Evolutionary conservation across 768 basidiomycete genomes (phyloP), one percentile per base, ranked within the genome.

Genomic region (Serpula lacrymans): DNA sequence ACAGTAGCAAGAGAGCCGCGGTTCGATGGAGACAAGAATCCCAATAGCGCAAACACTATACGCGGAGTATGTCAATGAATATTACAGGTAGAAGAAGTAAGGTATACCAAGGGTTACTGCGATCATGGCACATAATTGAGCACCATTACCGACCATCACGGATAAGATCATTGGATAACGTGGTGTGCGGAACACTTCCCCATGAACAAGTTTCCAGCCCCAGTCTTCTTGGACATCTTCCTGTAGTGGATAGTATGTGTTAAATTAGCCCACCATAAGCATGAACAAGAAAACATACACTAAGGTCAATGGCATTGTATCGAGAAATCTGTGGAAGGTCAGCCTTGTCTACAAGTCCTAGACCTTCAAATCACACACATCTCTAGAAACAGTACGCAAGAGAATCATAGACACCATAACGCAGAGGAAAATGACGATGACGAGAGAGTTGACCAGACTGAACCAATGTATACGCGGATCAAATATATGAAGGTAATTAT

Each of bases 141-240:
- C 69, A n/a, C 58, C 58, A 54, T 92, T 97, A 9, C 95, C 95
- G n/a, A 87, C 82, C 64, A 93, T 75, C 26, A 92, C 77, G 3
- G 91, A 83, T 6, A 98, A 67, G 6, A 84, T 48, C 73, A 93
- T 78, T 0, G 91, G 80, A 39, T 83, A 74, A 32, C 67, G 65
- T 1, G 95, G 95, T 1, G 83, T 70, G 16, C 95, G 79, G 72
- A 97, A 98, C 13, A 98, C 89, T 63, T 98, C 95, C 16, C 92
- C 93, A 51, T 96, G 92, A 17, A 98, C 82, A 13, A 98, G 77
- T 57, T 98, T 98, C 95, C 95, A 98, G 2, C 95, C 95, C 78
- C 85, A 95, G 52, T 98, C 95, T 67, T 98, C 95, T 62, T 94
- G 91, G 2, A 96, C 88, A 53, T 95, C 92, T 55, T 95, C 92